phyloP scores from a whole-genome alignment of 2,329 filamentous ascomycete species.

The Aspergillus fischeri region DNA sequence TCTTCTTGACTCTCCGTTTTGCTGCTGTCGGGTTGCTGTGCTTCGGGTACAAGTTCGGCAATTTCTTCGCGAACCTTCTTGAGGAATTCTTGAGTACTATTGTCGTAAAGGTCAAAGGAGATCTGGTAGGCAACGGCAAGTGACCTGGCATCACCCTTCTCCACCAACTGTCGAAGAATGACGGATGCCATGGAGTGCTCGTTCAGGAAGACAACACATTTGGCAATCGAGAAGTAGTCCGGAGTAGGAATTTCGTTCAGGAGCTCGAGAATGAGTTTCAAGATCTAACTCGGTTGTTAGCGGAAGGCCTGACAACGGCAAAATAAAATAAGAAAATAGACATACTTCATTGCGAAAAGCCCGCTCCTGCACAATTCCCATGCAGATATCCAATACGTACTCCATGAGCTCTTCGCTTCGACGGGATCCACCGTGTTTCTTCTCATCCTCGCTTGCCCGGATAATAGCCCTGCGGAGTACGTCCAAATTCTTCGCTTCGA shows the following conservation, averaged over 20 bases:
- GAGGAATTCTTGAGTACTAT: constrained; percentile 95
- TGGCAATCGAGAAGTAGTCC: constrained; percentile 97
- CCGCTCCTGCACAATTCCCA: constrained; percentile 95
- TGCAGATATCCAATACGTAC: constrained; percentile 91
- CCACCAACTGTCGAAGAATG: constrained; percentile 77
- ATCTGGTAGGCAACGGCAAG: constrained; percentile 92
- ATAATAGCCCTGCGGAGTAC: constrained; percentile 83
- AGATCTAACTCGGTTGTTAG: constrained; percentile 53
- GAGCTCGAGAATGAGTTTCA: constrained; percentile 90
- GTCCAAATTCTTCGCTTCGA: constrained; percentile 88
- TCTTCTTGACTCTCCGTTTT: constrained; percentile 52
- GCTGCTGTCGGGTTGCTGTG: constrained; percentile 35
- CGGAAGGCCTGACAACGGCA: neutral
- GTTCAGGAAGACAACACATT: constrained; percentile 93
- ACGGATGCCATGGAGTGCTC: constrained; percentile 85
- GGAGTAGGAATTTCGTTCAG: constrained; percentile 87
- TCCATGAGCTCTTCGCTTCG: constrained; percentile 92
- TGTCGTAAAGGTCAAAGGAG: constrained; percentile 96
- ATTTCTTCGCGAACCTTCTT: constrained; percentile 81
- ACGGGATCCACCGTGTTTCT: constrained; percentile 55
- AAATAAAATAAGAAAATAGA: neutral
- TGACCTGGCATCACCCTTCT: constrained; percentile 71
- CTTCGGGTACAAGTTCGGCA: constrained; percentile 50
- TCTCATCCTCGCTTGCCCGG: constrained; percentile 82
- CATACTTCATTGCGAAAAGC: constrained; percentile 68